Evolutionary conservation across 2,329 filamentous ascomycete species (phyloP).

Genomic region (Cladophialophora chaetospira): DNA sequence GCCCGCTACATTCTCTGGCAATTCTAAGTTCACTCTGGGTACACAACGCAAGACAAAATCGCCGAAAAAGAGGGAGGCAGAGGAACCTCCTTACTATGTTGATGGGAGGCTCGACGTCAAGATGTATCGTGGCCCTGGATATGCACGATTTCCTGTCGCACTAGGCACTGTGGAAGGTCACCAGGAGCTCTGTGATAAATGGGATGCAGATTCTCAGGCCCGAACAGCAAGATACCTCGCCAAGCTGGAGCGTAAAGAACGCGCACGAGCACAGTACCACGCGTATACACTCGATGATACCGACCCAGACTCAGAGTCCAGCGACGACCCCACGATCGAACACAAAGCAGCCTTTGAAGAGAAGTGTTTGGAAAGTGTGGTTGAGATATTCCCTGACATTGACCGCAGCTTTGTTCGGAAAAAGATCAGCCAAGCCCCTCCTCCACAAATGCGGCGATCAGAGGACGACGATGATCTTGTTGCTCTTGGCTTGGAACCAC

Average conservation of each 20-base stretch:
- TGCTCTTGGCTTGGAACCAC: neutral
- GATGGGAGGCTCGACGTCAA: slow-evolving; percentile 23
- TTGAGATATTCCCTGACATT: slow-evolving; percentile 52
- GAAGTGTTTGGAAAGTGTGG: slow-evolving; percentile 40
- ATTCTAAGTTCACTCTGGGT: no score
- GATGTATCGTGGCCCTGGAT: slow-evolving; percentile 34
- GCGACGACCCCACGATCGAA: slow-evolving; percentile 11
- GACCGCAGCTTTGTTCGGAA: slow-evolving; percentile 43
- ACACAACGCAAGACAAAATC: neutral
- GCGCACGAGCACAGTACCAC: neutral
- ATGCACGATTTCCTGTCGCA: slow-evolving; percentile 31
- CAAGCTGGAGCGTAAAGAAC: no score
- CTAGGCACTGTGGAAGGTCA: slow-evolving; percentile 28
- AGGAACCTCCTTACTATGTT: slow-evolving; percentile 31
- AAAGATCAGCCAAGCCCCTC: slow-evolving; percentile 23
- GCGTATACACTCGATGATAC: slow-evolving; percentile 1
- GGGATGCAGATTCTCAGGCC: slow-evolving; percentile 20
- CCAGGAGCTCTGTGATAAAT: slow-evolving; percentile 29
- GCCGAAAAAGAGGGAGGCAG: slow-evolving; percentile 6
- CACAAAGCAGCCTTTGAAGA: slow-evolving; percentile 8
- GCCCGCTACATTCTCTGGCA: no score
- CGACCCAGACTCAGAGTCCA: slow-evolving; percentile 10
- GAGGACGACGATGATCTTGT: slow-evolving; percentile 4
- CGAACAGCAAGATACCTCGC: slow-evolving; percentile 10
- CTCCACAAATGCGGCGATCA: slow-evolving; percentile 32